Conservation (phyloP, 2,329 filamentous ascomycete genomes). For the Elsinoe perseae region DNA sequence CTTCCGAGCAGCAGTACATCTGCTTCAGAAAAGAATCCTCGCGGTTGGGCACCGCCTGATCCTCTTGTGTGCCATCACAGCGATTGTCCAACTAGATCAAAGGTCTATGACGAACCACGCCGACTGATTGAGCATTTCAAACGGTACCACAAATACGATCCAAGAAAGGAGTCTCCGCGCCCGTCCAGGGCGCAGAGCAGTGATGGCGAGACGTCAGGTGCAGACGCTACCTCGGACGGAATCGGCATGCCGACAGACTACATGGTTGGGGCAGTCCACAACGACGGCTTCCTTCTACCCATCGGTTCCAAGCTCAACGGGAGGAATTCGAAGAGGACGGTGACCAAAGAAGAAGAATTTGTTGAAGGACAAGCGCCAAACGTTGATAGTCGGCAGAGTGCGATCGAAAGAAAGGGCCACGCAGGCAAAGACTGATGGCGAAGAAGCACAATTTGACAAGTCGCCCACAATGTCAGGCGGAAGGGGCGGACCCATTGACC, state of each 20-base stretch:
- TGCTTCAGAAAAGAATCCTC: constrained; percentile 9
- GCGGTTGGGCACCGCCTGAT: constrained; percentile 18
- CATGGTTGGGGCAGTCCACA: constrained; percentile 56
- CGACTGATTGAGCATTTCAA: constrained; percentile 39
- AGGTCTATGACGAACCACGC: constrained; percentile 29
- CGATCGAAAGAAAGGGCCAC: too few relatives aligned
- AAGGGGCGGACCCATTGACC: too few relatives aligned
- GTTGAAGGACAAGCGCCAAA: too few relatives aligned
- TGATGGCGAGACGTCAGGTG: not conserved
- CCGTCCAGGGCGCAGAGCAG: not conserved
- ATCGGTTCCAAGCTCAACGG: constrained; percentile 7
- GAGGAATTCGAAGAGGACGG: constrained; percentile 7
- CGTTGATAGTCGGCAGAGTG: too few relatives aligned
- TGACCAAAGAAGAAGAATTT: not conserved
- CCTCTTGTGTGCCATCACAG: constrained; percentile 31
- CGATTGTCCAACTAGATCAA: constrained; percentile 31
- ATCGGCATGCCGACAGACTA: constrained; percentile 39
- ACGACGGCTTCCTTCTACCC: constrained; percentile 55
- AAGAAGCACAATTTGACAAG: too few relatives aligned
- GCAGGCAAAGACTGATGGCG: too few relatives aligned
- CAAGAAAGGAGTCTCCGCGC: constrained; percentile 20
- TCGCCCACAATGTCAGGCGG: too few relatives aligned
- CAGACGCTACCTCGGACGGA: not conserved
- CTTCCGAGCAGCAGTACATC: not conserved
- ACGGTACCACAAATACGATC: constrained; percentile 39